Evolutionary conservation across 1,284 basidiomycete species (phyloP).

Genomic region (Irpex sp.): DNA sequence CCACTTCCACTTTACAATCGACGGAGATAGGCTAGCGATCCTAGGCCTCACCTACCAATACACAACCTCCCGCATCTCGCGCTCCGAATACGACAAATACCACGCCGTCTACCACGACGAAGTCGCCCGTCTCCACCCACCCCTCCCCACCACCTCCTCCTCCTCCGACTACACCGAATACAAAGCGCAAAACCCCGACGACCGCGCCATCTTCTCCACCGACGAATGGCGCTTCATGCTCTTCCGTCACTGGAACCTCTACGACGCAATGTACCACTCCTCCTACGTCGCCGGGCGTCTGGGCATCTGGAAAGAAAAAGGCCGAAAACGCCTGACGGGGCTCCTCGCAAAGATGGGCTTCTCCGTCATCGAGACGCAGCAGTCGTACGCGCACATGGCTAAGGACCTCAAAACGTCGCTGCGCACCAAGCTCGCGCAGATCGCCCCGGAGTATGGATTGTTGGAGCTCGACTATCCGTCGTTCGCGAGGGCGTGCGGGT

Average conservation of each 20-base stretch:
- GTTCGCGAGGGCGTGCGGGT: constrained; percentile 90
- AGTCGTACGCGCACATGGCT: constrained; percentile 95
- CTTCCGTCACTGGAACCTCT: constrained; percentile 96
- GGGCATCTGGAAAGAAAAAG: constrained; percentile 97
- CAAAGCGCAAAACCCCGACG: constrained; percentile 67
- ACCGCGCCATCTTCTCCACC: constrained; percentile 73
- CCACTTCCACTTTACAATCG: too few relatives aligned
- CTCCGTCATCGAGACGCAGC: constrained; percentile 90
- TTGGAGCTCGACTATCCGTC: constrained; percentile 96
- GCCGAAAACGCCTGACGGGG: constrained; percentile 85
- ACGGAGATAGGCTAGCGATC: constrained; percentile 75
- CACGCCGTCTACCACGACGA: constrained; percentile 83
- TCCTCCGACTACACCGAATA: constrained; percentile 37
- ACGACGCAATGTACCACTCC: constrained; percentile 98
- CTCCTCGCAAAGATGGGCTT: constrained; percentile 99
- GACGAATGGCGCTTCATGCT: constrained; percentile 93
- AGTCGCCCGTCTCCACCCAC: constrained; percentile 82
- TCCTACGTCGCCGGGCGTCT: too few relatives aligned
- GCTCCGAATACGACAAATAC: constrained; percentile 80
- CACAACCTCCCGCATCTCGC: constrained; percentile 81
- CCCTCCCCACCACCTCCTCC: constrained; percentile 28
- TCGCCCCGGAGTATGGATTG: constrained; percentile 96
- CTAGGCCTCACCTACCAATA: constrained; percentile 95
- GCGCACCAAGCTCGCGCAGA: constrained; percentile 78
- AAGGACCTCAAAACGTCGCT: constrained; percentile 88